Percentiles rank a stretch among this genome's conserved stretches.
These are phyloP conservation scores for Pseudogymnoascus sp. DNA, from an alignment of 2,329 filamentous ascomycete genomes.

Conservation along the genomic window DNA sequence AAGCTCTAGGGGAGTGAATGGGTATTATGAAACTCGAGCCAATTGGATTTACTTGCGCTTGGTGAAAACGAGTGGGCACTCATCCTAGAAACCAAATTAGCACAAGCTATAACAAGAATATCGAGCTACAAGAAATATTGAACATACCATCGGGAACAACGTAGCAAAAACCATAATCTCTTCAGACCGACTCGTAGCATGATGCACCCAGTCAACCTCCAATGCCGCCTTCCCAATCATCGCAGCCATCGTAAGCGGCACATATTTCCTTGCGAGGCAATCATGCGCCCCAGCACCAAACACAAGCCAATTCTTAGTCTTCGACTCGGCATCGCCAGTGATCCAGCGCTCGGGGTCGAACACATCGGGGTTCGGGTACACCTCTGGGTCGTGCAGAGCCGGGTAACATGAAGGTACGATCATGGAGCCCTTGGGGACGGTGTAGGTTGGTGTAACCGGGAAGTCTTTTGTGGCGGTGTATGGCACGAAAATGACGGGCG, in stretches of 20 bases:
- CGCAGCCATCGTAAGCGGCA: constrained; percentile 40
- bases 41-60: not conserved
- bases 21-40: not conserved
- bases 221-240: constrained; percentile 46
- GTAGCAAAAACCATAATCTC: constrained; percentile 31
- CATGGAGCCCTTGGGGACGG: constrained; percentile 41
- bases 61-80: not conserved
- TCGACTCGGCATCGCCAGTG: constrained; percentile 39
- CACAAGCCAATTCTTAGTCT: constrained; percentile 46
- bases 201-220: constrained; percentile 42
- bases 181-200: constrained; percentile 39
- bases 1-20: not conserved
- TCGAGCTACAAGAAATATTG: not conserved
- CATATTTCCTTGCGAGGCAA: constrained; percentile 41
- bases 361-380: constrained; percentile 37
- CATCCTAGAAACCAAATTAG: not conserved
- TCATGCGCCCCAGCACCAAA: constrained; percentile 44
- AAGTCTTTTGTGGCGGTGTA: constrained; percentile 41
- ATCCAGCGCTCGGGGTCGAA: constrained; percentile 47
- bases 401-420: constrained; percentile 44
- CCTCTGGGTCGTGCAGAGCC: constrained; percentile 41
- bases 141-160: not conserved
- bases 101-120: not conserved
- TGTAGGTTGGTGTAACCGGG: constrained; percentile 39
- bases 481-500: constrained; percentile 47